These are phyloP conservation scores for Plectosphaerella cucumerina DNA, from an alignment of 2,329 filamentous ascomycete genomes.

Conservation along the genomic window DNA sequence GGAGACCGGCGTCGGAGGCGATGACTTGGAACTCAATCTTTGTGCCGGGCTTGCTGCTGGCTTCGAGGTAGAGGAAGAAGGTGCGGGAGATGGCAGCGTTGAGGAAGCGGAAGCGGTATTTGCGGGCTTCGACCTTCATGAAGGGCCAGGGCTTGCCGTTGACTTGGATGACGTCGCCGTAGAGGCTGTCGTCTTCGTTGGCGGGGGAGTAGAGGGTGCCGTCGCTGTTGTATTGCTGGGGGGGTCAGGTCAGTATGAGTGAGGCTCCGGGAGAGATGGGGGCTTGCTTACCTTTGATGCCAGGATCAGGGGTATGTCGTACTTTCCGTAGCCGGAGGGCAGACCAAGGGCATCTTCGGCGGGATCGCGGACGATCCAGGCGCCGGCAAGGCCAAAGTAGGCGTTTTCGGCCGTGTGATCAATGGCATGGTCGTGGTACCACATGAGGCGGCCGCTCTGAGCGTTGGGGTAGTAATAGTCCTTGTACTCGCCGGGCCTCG, in stretches of 20 bases:
- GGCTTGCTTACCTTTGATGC: slow-evolving; percentile 20
- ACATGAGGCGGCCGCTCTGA: slow-evolving; percentile 42
- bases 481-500: slow-evolving; percentile 42
- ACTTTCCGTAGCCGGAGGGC: slow-evolving; percentile 30
- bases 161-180: slow-evolving; percentile 49
- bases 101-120: slow-evolving; percentile 48
- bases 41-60: slow-evolving; percentile 3
- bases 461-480: slow-evolving; percentile 53
- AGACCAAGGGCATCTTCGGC: slow-evolving; percentile 38
- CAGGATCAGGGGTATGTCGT: slow-evolving; percentile 45
- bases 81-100: slow-evolving; percentile 36
- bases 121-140: slow-evolving; percentile 46
- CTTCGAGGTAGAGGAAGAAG: slow-evolving; percentile 37
- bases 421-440: slow-evolving; percentile 43
- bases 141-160: slow-evolving; percentile 53
- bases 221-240: slow-evolving; percentile 37
- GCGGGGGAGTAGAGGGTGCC: slow-evolving; percentile 36
- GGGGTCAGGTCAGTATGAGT: neutral
- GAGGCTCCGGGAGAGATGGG: neutral
- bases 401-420: slow-evolving; percentile 42
- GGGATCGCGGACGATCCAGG: slow-evolving; percentile 44
- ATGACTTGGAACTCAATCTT: slow-evolving; percentile 41
- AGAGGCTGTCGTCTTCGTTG: slow-evolving; percentile 35
- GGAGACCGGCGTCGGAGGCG: slow-evolving; percentile 43
- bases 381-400: slow-evolving; percentile 47